These are phyloP conservation scores for Sarcodon sp. DNA, from an alignment of 768 basidiomycete species.

Conservation along the genomic window DNA sequence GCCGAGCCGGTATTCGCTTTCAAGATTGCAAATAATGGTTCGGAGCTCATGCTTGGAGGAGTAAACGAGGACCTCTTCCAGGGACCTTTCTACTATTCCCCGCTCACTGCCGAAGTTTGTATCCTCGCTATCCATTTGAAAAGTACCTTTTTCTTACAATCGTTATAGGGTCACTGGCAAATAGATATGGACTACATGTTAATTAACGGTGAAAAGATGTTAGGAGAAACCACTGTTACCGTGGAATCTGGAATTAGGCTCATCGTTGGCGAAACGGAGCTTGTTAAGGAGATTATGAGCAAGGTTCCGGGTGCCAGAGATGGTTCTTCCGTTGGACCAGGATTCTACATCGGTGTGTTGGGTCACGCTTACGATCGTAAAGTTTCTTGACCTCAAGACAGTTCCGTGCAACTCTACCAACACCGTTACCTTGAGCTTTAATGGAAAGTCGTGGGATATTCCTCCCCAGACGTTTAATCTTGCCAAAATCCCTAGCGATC, in stretches of 20 bases:
- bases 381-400: slow-evolving; percentile 6
- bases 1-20: slow-evolving; percentile 21
- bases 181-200: slow-evolving; percentile 17
- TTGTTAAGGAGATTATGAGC: slow-evolving; percentile 17
- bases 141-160: neutral
- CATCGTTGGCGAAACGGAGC: slow-evolving; percentile 15
- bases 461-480: slow-evolving; percentile 28
- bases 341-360: slow-evolving; percentile 15
- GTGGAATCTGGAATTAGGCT: slow-evolving; percentile 24
- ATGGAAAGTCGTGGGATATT: slow-evolving; percentile 23
- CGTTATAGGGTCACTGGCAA: slow-evolving; percentile 22
- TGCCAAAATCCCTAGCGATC: slow-evolving; percentile 16
- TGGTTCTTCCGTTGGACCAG: slow-evolving; percentile 13
- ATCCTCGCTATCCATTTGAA: neutral
- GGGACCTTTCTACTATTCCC: slow-evolving; percentile 22
- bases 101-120: slow-evolving; percentile 15
- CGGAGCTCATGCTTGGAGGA: slow-evolving; percentile 28
- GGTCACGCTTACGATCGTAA: no score
- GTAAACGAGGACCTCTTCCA: slow-evolving; percentile 23
- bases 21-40: slow-evolving; percentile 20
- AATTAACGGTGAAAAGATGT: slow-evolving; percentile 9
- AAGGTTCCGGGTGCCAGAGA: slow-evolving; percentile 18
- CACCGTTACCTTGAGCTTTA: slow-evolving; percentile 23
- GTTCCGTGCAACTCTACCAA: slow-evolving; percentile 20
- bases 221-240: slow-evolving; percentile 9